Evolutionary conservation across 495 filamentous ascomycete species (phyloP).

Genomic region (Penicillium riverlandense): DNA sequence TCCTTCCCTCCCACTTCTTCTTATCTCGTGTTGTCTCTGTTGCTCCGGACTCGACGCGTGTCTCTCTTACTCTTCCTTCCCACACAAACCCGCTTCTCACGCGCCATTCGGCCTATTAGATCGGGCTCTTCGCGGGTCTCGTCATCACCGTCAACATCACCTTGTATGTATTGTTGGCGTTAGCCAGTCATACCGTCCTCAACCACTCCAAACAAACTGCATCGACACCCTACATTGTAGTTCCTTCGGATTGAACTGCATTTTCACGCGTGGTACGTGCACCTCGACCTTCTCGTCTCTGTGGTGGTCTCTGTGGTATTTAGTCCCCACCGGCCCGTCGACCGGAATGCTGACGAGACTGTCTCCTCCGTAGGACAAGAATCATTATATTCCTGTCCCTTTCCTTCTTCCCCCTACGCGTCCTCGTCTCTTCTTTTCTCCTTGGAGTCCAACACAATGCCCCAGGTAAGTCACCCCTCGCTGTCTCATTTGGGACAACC

Average conservation of each 20-base stretch:
- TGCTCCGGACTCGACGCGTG: conserved; percentile 7
- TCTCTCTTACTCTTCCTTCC: conserved; percentile 7
- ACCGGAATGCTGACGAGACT: conserved; percentile 37
- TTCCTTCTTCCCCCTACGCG: conserved; percentile 20
- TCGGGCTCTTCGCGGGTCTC: conserved; percentile 9
- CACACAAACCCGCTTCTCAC: conserved; percentile 11
- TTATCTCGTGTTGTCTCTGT: conserved; percentile 3
- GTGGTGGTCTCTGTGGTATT: conserved; percentile 28
- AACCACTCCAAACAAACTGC: not conserved
- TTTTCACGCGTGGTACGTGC: conserved; percentile 41
- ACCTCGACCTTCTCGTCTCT: conserved; percentile 6
- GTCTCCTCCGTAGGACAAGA: conserved; percentile 11
- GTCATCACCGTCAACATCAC: conserved; percentile 23
- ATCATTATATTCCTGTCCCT: conserved; percentile 25
- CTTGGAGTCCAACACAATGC: conserved; percentile 26
- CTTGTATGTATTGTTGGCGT: conserved; percentile 15
- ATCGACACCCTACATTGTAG: conserved; percentile 17
- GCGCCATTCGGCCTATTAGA: conserved; percentile 14
- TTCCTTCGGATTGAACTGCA: conserved; percentile 19
- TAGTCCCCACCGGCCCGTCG: conserved; percentile 28
- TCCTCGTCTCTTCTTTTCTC: conserved; percentile 15
- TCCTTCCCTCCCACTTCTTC: conserved; percentile 8
- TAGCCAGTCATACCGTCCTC: conserved; percentile 11
- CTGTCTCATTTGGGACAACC: too few relatives aligned
- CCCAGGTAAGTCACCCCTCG: conserved; percentile 33